Base-by-base conservation (phyloP, 2,329 filamentous ascomycete genomes). In the Periconia macrospinosa region DNA sequence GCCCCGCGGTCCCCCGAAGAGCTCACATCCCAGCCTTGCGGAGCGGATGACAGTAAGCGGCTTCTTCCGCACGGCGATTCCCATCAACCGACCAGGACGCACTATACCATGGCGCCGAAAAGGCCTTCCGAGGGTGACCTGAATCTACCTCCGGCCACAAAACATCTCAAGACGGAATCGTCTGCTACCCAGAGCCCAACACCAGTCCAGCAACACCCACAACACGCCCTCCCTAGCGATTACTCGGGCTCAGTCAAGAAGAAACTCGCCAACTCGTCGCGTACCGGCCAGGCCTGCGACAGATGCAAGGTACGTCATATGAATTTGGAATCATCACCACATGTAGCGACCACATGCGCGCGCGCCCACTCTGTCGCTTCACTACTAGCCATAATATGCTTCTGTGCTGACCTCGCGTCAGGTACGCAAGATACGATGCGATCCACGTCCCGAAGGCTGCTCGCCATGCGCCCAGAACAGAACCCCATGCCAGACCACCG, bases 351-450 rank as follows among this genome's bases (percentile, higher is more conserved):
- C 45, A 9, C n/a, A 30, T 6, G 30, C 18, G 40, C 47, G 47
- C 19, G 11, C 37, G 2, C 42, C 18, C 13, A 19, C 41, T 23
- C 27, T 27, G 33, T 15, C 47, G n/a, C 20, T 13, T 10, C 45
- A 8, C 33, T n/a, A 6, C 15, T 10, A n/a, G 5, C 33, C 33
- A 35, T 30, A 27, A 47, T 41, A 44, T 42, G 44, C 33, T 37
- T 17, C n/a, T 47, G 33, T 37, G 33, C 56, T 60, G 53, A 60
- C 54, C 11, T 23, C 41, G 40, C 35, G 23, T 54, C 66, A 91
- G 88, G 81, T 91, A 53, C 86, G 91, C 62, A 96, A 96, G 76
- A 95, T 95, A 65, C 86, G 90, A 69, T 95, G 91, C 79, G 91
- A 95, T 77, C 88, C 86, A 50, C 80, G 89, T 41, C 85, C 88